Conservation (phyloP, 2,329 filamentous ascomycete genomes). For the Colletotrichum incanum region DNA sequence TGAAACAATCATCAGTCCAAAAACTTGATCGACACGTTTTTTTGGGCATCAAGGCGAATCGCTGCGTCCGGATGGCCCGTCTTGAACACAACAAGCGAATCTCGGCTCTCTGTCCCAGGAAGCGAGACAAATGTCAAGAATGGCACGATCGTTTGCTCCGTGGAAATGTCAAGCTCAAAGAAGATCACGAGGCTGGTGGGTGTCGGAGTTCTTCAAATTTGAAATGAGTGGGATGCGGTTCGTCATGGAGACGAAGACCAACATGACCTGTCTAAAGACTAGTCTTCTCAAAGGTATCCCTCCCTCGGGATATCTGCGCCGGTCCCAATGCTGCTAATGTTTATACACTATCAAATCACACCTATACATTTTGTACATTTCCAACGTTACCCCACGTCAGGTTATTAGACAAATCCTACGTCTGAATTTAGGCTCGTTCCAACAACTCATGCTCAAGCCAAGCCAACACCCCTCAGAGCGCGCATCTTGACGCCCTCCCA, state of each 20-base stretch:
- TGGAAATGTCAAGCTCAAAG: neutral
- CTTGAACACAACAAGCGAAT: neutral
- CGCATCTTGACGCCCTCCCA: constrained; percentile 81
- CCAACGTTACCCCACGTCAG: neutral
- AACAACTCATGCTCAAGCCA: constrained; percentile 56
- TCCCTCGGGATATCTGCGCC: neutral
- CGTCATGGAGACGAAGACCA: neutral
- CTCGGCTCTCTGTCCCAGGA: neutral
- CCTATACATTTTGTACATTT: constrained; percentile 10
- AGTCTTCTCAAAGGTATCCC: neutral
- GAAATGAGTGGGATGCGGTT: neutral
- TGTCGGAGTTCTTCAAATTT: neutral
- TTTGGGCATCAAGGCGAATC: too few species aligned
- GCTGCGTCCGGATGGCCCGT: too few species aligned
- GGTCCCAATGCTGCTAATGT: constrained; percentile 1
- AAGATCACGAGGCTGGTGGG: neutral
- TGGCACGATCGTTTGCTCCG: neutral
- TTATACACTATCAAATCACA: constrained; percentile 3
- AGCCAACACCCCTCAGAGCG: constrained; percentile 64
- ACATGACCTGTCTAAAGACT: neutral
- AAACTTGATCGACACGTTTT: too few species aligned
- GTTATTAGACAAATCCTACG: neutral
- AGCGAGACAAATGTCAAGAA: neutral
- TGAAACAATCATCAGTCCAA: too few species aligned
- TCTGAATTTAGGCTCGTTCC: neutral